Conservation (phyloP, 2,329 filamentous ascomycete genomes). For the Talaromyces piceae region DNA sequence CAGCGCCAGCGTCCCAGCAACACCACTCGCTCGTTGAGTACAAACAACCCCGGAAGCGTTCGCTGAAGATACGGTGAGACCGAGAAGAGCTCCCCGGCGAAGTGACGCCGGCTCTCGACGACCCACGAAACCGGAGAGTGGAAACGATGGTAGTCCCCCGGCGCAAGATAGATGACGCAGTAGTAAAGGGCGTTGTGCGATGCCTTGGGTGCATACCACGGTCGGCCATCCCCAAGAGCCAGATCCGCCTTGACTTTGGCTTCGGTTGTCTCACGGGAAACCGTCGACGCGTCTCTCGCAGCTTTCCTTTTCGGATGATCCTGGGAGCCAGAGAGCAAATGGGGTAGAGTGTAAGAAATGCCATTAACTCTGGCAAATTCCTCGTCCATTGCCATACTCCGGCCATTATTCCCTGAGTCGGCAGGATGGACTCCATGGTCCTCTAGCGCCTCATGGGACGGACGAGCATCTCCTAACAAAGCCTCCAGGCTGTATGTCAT, state of each 20-base stretch:
- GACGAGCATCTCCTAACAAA: constrained; percentile 62
- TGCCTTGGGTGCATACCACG: constrained; percentile 63
- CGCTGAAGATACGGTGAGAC: constrained; percentile 93
- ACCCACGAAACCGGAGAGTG: constrained; percentile 95
- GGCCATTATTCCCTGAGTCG: constrained; percentile 40
- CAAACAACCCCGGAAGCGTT: constrained; percentile 88
- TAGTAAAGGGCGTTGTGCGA: constrained; percentile 74
- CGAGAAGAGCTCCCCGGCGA: constrained; percentile 90
- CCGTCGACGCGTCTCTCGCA: constrained; percentile 65
- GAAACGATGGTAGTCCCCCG: constrained; percentile 97
- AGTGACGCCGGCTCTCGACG: constrained; percentile 88
- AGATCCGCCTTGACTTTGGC: constrained; percentile 78
- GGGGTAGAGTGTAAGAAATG: constrained; percentile 87
- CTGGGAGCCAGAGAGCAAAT: constrained; percentile 65
- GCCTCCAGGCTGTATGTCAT: constrained; percentile 97
- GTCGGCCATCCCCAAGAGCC: constrained; percentile 55
- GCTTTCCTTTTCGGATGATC: constrained; percentile 42
- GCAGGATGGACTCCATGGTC: constrained; percentile 27
- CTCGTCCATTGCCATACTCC: constrained; percentile 70
- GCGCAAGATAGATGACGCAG: constrained; percentile 88
- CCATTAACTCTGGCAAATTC: constrained; percentile 93
- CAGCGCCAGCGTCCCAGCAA: constrained; percentile 90
- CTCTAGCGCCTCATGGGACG: constrained; percentile 28
- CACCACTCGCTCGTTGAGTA: constrained; percentile 90
- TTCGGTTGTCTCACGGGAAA: constrained; percentile 62